Percentiles rank a stretch among this genome's conserved stretches.
Evolutionary conservation across 495 filamentous ascomycete species (phyloP).

Genomic region (Glarea lozoyensis): DNA sequence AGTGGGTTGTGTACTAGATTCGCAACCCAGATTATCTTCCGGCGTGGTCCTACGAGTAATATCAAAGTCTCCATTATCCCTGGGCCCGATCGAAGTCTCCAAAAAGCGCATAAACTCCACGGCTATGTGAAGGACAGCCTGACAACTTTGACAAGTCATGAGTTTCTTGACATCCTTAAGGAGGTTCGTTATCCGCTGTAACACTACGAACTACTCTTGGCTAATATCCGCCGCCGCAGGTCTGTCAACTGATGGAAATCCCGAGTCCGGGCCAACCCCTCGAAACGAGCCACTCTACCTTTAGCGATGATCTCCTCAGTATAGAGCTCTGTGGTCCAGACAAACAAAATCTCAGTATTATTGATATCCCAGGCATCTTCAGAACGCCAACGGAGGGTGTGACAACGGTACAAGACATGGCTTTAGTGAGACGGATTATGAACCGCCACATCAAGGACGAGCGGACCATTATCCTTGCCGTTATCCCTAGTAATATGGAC

Average conservation of each 20-base stretch:
- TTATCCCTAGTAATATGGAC: constrained; percentile 49
- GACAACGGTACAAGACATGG: constrained; percentile 2
- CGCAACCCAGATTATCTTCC: constrained; percentile 46
- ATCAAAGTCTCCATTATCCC: constrained; percentile 10
- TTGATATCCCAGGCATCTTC: constrained; percentile 50
- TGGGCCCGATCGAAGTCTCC: constrained; percentile 25
- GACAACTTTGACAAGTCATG: constrained; percentile 9
- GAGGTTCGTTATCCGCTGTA: constrained; percentile 1
- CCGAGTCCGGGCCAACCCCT: not conserved
- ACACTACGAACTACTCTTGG: constrained; percentile 17
- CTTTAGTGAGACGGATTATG: constrained; percentile 1
- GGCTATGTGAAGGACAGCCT: constrained; percentile 1
- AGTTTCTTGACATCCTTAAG: constrained; percentile 3
- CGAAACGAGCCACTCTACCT: too few relatives aligned
- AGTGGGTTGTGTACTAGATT: constrained; percentile 47
- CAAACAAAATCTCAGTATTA: constrained; percentile 38
- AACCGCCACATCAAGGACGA: not conserved
- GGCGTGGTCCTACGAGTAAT: constrained; percentile 24
- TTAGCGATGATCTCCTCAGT: constrained; percentile 39
- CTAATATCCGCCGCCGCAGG: constrained; percentile 22
- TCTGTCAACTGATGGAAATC: constrained; percentile 23
- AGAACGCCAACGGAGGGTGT: constrained; percentile 20
- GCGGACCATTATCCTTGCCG: constrained; percentile 21
- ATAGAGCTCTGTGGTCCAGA: constrained; percentile 41
- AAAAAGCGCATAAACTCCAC: constrained; percentile 28